These are phyloP conservation scores for Psidium guajava DNA, from an alignment of 345 rosid genomes.

Conservation along the genomic window DNA sequence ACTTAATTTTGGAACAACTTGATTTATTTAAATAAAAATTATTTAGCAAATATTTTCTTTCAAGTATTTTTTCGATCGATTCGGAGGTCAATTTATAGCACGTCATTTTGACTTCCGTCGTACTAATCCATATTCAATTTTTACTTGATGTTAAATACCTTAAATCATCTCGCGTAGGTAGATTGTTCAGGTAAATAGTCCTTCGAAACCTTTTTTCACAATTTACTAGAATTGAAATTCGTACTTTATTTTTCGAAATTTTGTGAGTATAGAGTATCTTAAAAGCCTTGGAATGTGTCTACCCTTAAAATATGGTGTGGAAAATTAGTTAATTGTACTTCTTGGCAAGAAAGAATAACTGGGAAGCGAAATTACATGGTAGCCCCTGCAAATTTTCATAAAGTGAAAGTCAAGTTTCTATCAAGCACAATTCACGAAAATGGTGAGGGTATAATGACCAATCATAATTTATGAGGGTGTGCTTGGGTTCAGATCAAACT, in stretches of 20 bases:
- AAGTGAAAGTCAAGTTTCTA: neutral
- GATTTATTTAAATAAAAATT: neutral
- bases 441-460: neutral
- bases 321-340: neutral
- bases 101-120: neutral
- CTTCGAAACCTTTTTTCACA: neutral
- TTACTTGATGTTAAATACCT: too few species aligned
- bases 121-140: neutral
- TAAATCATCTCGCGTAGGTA: neutral
- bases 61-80: fast-evolving
- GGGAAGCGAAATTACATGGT: neutral
- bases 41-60: neutral
- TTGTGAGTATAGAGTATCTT: neutral
- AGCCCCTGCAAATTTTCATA: neutral
- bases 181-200: neutral
- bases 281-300: neutral
- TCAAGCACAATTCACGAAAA: neutral
- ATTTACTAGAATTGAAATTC: neutral
- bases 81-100: neutral
- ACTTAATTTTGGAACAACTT: fast-evolving
- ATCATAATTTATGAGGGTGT: too few species aligned
- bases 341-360: neutral
- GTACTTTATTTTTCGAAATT: neutral
- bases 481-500: too few species aligned
- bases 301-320: too few species aligned